phyloP scores from a whole-genome alignment of 495 filamentous ascomycete species.

The Schizothecium vesticola region DNA sequence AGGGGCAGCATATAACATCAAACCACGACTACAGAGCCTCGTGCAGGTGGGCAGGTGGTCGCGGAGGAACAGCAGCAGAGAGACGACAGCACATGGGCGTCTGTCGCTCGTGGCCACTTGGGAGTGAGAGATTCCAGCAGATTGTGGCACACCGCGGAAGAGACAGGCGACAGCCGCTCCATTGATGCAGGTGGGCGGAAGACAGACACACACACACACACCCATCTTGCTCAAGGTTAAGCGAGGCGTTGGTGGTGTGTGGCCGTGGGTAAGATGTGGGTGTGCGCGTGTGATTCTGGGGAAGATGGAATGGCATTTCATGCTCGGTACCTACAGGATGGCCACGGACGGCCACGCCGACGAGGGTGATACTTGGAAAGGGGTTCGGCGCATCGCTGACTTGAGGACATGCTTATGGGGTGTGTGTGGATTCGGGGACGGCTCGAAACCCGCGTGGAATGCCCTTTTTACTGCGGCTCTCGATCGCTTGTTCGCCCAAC shows the following conservation, averaged over 20 bases:
- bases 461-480: constrained; percentile 9
- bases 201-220: neutral
- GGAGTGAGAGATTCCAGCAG: neutral
- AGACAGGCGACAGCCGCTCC: constrained; percentile 9
- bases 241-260: neutral
- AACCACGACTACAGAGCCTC: neutral
- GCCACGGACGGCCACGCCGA: neutral
- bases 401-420: neutral
- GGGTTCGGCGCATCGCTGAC: neutral
- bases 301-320: neutral
- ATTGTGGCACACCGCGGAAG: constrained; percentile 10
- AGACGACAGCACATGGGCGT: neutral
- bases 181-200: neutral
- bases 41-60: neutral
- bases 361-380: neutral
- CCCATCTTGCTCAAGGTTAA: neutral
- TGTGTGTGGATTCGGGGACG: neutral
- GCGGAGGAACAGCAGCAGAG: too few species aligned
- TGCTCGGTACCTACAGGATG: neutral
- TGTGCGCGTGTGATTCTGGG: neutral
- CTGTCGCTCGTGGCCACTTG: neutral
- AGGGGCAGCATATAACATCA: neutral
- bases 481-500: constrained; percentile 17
- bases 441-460: neutral
- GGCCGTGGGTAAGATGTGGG: too few species aligned